Evolutionary conservation across 257 asterid genomes (phyloP), one percentile per base, ranked within the genome.

Genomic region (Fraxinus americana): DNA sequence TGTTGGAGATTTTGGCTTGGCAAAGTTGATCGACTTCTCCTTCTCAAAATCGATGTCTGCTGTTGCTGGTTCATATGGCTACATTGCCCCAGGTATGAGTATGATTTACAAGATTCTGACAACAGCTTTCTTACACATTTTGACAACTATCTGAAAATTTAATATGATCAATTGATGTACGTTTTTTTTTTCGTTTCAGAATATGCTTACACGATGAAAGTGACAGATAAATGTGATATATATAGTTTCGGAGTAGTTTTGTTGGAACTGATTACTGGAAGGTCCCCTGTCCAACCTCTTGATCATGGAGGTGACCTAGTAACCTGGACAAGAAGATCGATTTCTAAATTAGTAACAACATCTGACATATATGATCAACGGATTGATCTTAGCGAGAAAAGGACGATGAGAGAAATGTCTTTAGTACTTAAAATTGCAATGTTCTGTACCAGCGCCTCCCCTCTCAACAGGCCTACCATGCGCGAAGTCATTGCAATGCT

Each of bases 11-110:
- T 93, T 93, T 66, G 98, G 98, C 57, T 82, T 93, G 88, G 98
- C 98, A 4, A 93, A 93, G 86, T 65, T 92, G 86, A 86, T 93
- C 48, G 97, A 93, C 69, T 87, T 93, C 75, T 81, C 96, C 10
- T 80, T 78, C 76, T 92, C 98, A 19, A 92, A 89, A 72, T 92
- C 98, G 84, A 89, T 93, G 97, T 93, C 98, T 66, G 95, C 95
- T 34, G 97, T 93, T 35, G 98, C 98, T 61, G 98, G 98, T 78
- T 93, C 98, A 12, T 93, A 93, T 80, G 98, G 98, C 73, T 93
- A 93, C 85, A 93, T 93, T 68, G 97, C 98, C 50, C 98, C 98
- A 17, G 98, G 98, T 93, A 88, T 83, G 81, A 36, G 8, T 4
- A 65, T 30, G 23, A 50, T 59, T 7, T 13, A 9, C 32, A 29